Conservation (phyloP, 2,329 filamentous ascomycete genomes). For the Penicillium sp. region DNA sequence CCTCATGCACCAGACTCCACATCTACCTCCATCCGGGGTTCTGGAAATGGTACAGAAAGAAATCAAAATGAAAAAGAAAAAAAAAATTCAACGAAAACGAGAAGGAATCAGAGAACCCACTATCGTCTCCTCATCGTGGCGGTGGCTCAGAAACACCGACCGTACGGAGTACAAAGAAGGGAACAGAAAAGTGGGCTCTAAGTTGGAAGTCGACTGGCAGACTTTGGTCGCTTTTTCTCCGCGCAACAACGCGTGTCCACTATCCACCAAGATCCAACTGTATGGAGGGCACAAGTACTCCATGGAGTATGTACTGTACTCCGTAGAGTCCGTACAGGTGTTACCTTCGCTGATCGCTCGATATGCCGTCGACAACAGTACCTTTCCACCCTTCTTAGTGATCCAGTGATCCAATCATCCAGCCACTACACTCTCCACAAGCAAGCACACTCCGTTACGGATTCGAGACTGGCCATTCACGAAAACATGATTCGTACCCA, state of each 20-base stretch:
- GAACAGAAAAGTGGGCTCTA: constrained; percentile 12
- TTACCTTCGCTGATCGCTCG: not conserved
- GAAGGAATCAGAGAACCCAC: not conserved
- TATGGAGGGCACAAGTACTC: not conserved
- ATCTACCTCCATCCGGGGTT: constrained; percentile 27
- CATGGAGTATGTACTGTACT: no score
- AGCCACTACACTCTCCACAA: not conserved
- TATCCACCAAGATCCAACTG: not conserved
- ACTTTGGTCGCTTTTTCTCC: not conserved
- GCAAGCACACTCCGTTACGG: not conserved
- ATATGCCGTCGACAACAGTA: not conserved
- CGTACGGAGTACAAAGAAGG: not conserved
- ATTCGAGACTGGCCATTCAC: not conserved
- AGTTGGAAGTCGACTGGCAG: not conserved
- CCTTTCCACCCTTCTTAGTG: not conserved
- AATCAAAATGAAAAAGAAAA: not conserved
- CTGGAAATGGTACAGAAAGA: constrained; percentile 24
- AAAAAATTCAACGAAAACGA: constrained; percentile 5
- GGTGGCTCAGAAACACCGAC: constrained; percentile 24
- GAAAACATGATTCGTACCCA: not conserved
- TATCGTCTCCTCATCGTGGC: constrained; percentile 21
- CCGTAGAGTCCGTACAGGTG: not conserved
- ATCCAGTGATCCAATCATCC: not conserved
- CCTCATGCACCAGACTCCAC: constrained; percentile 6
- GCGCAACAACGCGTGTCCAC: constrained; percentile 1